A percentile compares a stretch with the other conserved stretches of the same genome.
phyloP scores from a whole-genome alignment of 2,329 filamentous ascomycete genomes.

The Paraphoma chrysanthemicola region DNA sequence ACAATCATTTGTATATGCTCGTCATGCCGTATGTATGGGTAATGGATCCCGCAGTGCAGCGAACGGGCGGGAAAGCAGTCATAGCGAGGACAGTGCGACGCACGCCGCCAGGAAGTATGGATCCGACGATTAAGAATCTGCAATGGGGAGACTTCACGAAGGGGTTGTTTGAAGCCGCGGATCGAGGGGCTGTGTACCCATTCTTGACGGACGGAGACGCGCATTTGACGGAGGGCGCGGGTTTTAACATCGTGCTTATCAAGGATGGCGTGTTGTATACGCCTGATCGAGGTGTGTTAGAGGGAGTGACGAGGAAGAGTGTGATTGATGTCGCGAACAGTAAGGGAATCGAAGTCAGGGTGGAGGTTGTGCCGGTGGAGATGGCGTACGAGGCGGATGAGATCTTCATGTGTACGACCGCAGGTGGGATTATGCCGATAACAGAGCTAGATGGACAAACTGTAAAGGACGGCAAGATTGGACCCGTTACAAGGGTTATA shows the following conservation, averaged over 20 bases:
- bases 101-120: constrained; percentile 55
- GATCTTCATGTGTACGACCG: constrained; percentile 62
- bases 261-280: constrained; percentile 57
- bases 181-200: constrained; percentile 57
- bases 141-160: constrained; percentile 60
- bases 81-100: constrained; percentile 56
- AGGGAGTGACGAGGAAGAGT: constrained; percentile 58
- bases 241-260: constrained; percentile 58
- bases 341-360: constrained; percentile 44
- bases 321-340: constrained; percentile 54
- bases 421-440: constrained; percentile 62
- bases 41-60: constrained; percentile 56
- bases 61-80: constrained; percentile 51
- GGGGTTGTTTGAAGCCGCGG: constrained; percentile 55
- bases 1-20: constrained; percentile 57
- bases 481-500: constrained; percentile 55
- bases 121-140: constrained; percentile 61
- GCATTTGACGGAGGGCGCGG: constrained; percentile 59
- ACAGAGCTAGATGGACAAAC: constrained; percentile 54
- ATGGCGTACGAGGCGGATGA: constrained; percentile 55
- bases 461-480: constrained; percentile 53
- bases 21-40: constrained; percentile 59
- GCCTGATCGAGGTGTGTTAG: constrained; percentile 56
- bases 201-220: constrained; percentile 60
- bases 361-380: constrained; percentile 54